Evolutionary conservation across 116 monocot genomes (phyloP).

Genomic region (Phalaenopsis hybrid): DNA sequence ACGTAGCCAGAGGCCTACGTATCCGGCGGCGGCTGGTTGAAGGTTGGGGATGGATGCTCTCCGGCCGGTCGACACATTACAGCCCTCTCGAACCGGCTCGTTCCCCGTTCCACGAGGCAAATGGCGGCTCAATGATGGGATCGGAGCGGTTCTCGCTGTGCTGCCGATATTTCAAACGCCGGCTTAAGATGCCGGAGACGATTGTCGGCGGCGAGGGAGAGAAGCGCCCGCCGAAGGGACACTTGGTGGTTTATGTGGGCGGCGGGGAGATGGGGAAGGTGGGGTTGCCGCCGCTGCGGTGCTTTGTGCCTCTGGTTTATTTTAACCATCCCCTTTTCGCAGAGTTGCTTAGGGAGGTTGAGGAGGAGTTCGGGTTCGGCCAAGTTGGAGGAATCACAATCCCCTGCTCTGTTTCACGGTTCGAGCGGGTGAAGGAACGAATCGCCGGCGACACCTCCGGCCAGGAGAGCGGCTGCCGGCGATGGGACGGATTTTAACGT

Average conservation of each 20-base stretch:
- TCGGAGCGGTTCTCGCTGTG: neutral
- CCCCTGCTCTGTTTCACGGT: neutral
- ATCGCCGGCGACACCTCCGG: slow-evolving; percentile 5
- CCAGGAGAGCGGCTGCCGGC: neutral
- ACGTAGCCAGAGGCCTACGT: neutral
- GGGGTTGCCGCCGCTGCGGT: neutral
- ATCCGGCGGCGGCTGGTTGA: neutral
- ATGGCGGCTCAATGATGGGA: neutral
- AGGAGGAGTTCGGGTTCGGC: slow-evolving; percentile 10
- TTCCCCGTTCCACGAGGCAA: neutral
- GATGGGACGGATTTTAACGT: neutral
- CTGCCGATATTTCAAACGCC: neutral
- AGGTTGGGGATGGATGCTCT: slow-evolving; percentile 1
- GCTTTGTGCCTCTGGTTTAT: slow-evolving; percentile 7
- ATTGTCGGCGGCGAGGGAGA: neutral
- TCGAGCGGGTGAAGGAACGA: neutral
- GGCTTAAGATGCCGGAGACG: neutral
- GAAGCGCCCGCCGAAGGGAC: slow-evolving; percentile 8
- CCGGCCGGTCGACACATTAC: neutral
- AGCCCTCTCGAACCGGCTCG: neutral
- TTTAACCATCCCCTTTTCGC: slow-evolving; percentile 14
- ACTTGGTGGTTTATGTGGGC: slow-evolving; percentile 12
- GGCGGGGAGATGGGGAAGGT: neutral
- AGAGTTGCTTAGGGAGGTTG: slow-evolving; percentile 12
- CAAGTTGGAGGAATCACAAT: slow-evolving; percentile 10